These are phyloP conservation scores for Myxozyma melibiosi DNA, from an alignment of 805 yeast genomes.

Conservation along the genomic window DNA sequence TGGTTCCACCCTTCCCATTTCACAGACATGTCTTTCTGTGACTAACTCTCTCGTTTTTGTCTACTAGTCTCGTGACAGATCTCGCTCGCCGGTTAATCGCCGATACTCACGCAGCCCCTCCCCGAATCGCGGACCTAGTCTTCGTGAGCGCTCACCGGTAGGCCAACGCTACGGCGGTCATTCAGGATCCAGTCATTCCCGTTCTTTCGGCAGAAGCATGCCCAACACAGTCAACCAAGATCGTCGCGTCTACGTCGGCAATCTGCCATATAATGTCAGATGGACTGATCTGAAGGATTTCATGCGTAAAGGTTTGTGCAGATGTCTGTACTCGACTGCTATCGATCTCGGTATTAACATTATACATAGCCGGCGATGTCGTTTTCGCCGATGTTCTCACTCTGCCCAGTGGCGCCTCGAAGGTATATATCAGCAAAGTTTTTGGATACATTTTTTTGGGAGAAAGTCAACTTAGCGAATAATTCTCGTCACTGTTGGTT, in stretches of 20 bases:
- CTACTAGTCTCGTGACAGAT: conserved; percentile 15
- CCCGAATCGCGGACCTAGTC: conserved; percentile 7
- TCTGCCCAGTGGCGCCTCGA: conserved; percentile 72
- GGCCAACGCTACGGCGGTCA: conserved; percentile 1
- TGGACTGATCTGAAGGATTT: conserved; percentile 47
- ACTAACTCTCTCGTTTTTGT: background rate
- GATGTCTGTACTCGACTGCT: background rate
- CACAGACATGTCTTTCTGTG: background rate
- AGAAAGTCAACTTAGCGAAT: background rate
- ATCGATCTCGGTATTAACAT: background rate
- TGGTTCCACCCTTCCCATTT: background rate
- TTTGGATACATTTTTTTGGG: too few species aligned
- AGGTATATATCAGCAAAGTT: conserved; percentile 51
- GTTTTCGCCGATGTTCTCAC: conserved; percentile 82
- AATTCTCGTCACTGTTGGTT: background rate
- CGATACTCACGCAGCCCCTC: conserved; percentile 21
- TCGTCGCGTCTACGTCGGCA: conserved; percentile 49
- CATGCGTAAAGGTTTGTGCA: conserved; percentile 39
- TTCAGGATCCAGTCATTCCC: background rate
- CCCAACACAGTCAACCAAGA: conserved; percentile 41
- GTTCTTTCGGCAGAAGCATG: conserved; percentile 10
- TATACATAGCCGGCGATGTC: conserved; percentile 57
- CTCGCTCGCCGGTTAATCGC: conserved; percentile 16
- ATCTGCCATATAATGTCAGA: conserved; percentile 45
- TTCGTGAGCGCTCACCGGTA: conserved; percentile 21